Evolutionary conservation across 2,329 filamentous ascomycete genomes (phyloP).

Genomic region (Tricladium varicosporioides): DNA sequence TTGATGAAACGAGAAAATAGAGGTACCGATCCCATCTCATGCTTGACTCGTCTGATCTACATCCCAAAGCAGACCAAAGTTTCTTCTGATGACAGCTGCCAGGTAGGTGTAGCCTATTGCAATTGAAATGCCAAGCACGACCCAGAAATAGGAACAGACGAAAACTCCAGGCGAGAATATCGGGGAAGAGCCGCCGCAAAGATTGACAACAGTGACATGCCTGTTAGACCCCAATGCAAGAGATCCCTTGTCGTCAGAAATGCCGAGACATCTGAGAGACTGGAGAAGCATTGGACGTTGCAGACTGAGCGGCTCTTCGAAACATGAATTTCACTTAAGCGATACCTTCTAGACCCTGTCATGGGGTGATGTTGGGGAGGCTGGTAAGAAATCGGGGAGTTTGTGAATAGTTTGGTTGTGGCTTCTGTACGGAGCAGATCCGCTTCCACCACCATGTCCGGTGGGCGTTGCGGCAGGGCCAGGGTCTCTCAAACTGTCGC

Average conservation of each 20-base stretch:
- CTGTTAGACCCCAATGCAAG: background rate
- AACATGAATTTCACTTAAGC: conserved; percentile 12
- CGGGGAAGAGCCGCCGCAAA: background rate
- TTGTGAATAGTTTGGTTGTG: conserved; percentile 11
- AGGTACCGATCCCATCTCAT: conserved; percentile 15
- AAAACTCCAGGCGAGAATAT: conserved; percentile 5
- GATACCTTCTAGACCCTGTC: background rate
- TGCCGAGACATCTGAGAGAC: conserved; percentile 1
- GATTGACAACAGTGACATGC: conserved; percentile 10
- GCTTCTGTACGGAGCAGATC: conserved; percentile 7
- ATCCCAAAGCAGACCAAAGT: conserved; percentile 18
- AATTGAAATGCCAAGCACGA: background rate
- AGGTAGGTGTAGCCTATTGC: background rate
- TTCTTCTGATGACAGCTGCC: conserved; percentile 8
- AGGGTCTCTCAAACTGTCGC: conserved; percentile 12
- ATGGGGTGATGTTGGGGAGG: background rate
- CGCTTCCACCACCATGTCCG: background rate
- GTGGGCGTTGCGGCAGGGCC: background rate
- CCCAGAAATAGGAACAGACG: conserved; percentile 11
- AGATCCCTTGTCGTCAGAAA: background rate
- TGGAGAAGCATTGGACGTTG: conserved; percentile 20
- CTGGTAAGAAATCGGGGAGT: conserved; percentile 4
- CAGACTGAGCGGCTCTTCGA: conserved; percentile 17
- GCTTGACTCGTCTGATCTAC: conserved; percentile 30
- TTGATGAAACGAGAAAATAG: conserved; percentile 22